Evolutionary conservation across 2,329 filamentous ascomycete genomes (phyloP).

Genomic region (Colletotrichum trifolii): DNA sequence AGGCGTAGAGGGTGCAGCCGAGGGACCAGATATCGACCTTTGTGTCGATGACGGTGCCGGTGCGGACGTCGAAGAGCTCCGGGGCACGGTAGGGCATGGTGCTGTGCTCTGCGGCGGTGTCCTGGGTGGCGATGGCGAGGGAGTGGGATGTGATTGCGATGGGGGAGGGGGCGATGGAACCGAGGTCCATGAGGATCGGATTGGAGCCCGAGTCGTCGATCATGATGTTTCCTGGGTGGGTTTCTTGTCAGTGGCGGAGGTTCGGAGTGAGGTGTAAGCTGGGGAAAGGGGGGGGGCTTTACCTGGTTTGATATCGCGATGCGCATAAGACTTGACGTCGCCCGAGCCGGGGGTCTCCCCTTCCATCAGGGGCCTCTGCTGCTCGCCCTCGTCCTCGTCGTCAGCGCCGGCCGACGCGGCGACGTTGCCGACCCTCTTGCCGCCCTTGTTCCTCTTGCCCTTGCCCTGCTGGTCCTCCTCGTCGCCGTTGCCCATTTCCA

Average conservation of each 20-base stretch:
- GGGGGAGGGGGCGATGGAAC: conserved; percentile 87
- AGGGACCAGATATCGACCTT: conserved; percentile 99
- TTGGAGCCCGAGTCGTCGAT: conserved; percentile 89
- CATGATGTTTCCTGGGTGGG: conserved; percentile 87
- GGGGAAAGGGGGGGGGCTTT: conserved; percentile 45
- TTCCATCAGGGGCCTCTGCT: conserved; percentile 86
- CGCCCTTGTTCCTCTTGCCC: conserved; percentile 45
- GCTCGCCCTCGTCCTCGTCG: conserved; percentile 76
- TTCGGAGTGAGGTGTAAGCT: not conserved
- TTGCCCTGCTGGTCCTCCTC: conserved; percentile 52
- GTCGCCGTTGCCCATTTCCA: conserved; percentile 61
- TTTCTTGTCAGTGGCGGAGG: conserved; percentile 6
- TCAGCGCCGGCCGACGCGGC: conserved; percentile 59
- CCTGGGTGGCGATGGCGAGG: conserved; percentile 90
- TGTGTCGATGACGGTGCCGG: conserved; percentile 89
- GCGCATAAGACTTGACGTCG: conserved; percentile 83
- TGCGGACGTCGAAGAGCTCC: conserved; percentile 98
- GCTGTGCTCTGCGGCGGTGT: conserved; percentile 93
- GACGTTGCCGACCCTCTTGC: conserved; percentile 41
- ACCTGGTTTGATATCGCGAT: conserved; percentile 98
- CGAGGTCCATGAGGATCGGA: conserved; percentile 97
- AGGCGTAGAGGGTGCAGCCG: conserved; percentile 97
- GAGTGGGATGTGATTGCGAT: conserved; percentile 91
- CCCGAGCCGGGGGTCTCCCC: conserved; percentile 78
- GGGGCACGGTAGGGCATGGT: conserved; percentile 99